Conservation (phyloP, 176 grass and related monocot species). For the Themeda triandra region DNA sequence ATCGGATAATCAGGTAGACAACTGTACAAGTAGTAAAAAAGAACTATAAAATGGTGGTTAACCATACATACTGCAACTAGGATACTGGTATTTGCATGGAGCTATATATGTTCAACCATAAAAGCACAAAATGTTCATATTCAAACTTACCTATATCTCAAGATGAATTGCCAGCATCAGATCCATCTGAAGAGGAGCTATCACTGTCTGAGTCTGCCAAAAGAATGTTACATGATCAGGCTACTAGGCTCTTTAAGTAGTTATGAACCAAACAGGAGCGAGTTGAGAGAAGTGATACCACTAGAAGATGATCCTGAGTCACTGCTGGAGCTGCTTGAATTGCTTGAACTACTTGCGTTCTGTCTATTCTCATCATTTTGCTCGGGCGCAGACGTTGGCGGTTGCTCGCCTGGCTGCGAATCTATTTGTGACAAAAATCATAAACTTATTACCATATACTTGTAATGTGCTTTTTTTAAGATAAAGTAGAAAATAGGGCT, state of each 20-base stretch:
- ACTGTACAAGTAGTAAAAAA: neutral
- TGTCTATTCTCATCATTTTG: slow-evolving; percentile 54
- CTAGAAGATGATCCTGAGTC: slow-evolving; percentile 87
- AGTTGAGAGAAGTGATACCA: slow-evolving; percentile 44
- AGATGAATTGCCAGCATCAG: slow-evolving; percentile 58
- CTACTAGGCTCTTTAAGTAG: neutral
- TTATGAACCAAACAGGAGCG: neutral
- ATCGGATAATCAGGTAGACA: neutral
- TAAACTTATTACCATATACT: neutral
- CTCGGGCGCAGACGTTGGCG: slow-evolving; percentile 33
- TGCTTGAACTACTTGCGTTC: slow-evolving; percentile 68
- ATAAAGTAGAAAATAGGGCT: slow-evolving; percentile 1
- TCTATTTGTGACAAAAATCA: slow-evolving; percentile 15
- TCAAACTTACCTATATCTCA: slow-evolving; percentile 35
- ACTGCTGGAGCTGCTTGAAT: slow-evolving; percentile 81
- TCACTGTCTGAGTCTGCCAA: slow-evolving; percentile 88
- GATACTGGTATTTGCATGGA: neutral
- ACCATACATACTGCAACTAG: neutral
- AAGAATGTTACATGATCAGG: slow-evolving; percentile 3
- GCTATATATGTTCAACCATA: neutral
- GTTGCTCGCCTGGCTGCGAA: neutral
- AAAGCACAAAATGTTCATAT: neutral
- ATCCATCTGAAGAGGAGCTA: slow-evolving; percentile 89
- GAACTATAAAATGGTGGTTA: neutral
- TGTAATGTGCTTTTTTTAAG: slow-evolving; percentile 14